Evolutionary conservation across 2,329 filamentous ascomycete genomes (phyloP), one percentile per base, ranked within the genome.

Genomic region (Trichoderma aggressivum): DNA sequence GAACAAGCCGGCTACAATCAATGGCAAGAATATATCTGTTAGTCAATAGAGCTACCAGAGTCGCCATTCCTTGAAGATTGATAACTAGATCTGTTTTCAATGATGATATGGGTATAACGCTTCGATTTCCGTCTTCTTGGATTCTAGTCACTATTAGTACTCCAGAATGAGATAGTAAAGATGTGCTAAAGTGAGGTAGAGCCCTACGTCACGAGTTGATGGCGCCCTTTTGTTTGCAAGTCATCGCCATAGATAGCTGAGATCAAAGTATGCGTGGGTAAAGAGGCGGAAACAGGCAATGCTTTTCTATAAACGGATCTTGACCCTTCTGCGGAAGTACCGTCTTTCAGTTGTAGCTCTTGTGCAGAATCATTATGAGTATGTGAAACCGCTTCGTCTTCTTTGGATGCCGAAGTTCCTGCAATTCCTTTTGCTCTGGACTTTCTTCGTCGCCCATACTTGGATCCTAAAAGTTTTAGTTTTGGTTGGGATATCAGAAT

Each of bases 1-100:
- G 62, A 32, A 65, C 24, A 18, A 65, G 62, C 6, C 32, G 47
- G 43, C 43, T 65, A 24, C 62, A 65, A 7, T 65, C 62, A n/a
- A 65, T 65, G 1, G 62, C 43, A 55, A 65, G 62, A 18, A 65
- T 65, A 18, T 65, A 65, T 26, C 50, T 65, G n/a, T 65, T 65
- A 11, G 62, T 65, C 24, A 65, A 55, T 7, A 65, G 21, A 14
- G 62, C 62, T 16, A 30, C 62, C 28, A 65, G 32, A 12, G 62
- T 65, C 8, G 21, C 12, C 62, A 65, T 65, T 11, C 62, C 62
- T 7, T 43, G 62, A 26, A 65, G 7, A 26, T 4, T 65, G 14
- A 65, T 47, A 34, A 12, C 30, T 12, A 53, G 28, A 18, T 65
- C 43, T 7, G 18, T 36, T 34, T 18, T 65, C 18, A 55, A 28